These are phyloP conservation scores for Ceratobasidium sp. DNA, from an alignment of 1,284 basidiomycete species.

Conservation along the genomic window DNA sequence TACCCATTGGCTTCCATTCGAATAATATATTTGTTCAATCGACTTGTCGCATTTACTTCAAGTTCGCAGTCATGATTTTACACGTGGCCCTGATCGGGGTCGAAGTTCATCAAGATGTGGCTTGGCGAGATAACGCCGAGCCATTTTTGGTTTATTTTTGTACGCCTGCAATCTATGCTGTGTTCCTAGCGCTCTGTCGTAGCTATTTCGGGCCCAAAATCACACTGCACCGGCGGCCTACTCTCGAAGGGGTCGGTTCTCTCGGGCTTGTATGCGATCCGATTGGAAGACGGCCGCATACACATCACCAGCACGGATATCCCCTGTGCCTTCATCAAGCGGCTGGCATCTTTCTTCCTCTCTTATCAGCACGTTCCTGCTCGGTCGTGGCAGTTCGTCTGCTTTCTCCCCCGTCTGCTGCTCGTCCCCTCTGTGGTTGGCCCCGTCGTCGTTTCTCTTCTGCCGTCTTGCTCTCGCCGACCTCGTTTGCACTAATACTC, in stretches of 20 bases:
- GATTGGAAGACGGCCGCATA: background rate
- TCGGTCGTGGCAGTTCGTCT: background rate
- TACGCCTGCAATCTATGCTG: background rate
- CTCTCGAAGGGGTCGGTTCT: background rate
- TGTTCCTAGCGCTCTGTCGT: background rate
- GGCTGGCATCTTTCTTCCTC: background rate
- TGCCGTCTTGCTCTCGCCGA: too few relatives aligned
- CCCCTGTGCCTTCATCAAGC: background rate
- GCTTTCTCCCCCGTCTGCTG: background rate
- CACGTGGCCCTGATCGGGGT: too few relatives aligned
- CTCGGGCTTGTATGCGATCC: background rate
- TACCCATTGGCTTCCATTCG: too few relatives aligned
- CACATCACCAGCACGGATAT: background rate
- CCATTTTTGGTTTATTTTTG: constrained; percentile 10
- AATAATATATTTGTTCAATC: too few relatives aligned
- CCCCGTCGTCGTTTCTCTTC: background rate
- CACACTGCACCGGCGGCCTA: background rate
- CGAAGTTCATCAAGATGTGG: background rate
- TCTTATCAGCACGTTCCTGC: constrained; percentile 13
- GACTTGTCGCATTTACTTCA: too few relatives aligned
- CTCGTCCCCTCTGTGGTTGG: background rate
- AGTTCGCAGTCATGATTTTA: too few relatives aligned
- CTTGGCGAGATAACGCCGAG: constrained; percentile 20
- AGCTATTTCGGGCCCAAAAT: constrained; percentile 1
- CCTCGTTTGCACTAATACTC: background rate